phyloP scores from a whole-genome alignment of 1,284 basidiomycete species.

The Fomitopsis betulina region DNA sequence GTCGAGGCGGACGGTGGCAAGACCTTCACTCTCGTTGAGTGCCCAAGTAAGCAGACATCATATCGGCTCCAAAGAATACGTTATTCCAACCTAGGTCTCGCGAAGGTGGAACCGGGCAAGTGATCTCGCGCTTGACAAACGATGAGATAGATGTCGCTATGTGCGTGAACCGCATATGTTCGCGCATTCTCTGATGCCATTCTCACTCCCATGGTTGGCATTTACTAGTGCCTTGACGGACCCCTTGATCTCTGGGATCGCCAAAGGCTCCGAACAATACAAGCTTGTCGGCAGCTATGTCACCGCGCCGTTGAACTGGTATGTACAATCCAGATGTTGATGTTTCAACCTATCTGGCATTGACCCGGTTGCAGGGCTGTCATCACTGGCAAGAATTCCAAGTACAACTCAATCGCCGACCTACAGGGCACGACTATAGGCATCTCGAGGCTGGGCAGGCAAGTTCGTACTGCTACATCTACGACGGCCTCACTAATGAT shows the following conservation, averaged over 20 bases:
- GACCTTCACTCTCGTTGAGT: slow-evolving; percentile 84
- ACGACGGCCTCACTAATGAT: neutral
- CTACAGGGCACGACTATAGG: slow-evolving; percentile 83
- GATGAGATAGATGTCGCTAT: slow-evolving; percentile 89
- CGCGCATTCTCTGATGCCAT: neutral
- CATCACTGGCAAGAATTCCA: slow-evolving; percentile 77
- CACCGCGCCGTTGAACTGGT: slow-evolving; percentile 84
- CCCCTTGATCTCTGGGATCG: slow-evolving; percentile 89
- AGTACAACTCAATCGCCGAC: slow-evolving; percentile 72
- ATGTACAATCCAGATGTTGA: slow-evolving; percentile 11
- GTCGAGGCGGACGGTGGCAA: slow-evolving; percentile 58
- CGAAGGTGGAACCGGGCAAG: slow-evolving; percentile 84
- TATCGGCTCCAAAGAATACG: neutral
- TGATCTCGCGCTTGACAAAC: slow-evolving; percentile 78
- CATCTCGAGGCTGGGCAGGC: slow-evolving; percentile 88
- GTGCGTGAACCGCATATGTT: slow-evolving; percentile 21
- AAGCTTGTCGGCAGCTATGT: slow-evolving; percentile 94
- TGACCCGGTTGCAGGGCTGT: slow-evolving; percentile 65
- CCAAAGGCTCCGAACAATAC: slow-evolving; percentile 82
- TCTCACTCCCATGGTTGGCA: neutral
- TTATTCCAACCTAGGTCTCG: neutral
- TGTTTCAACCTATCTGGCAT: neutral
- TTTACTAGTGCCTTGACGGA: slow-evolving; percentile 82
- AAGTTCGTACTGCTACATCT: neutral
- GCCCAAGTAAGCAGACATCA: slow-evolving; percentile 63